A percentile compares a stretch with the other conserved stretches of the same genome.
Evolutionary conservation across 164 flowering plant species (phyloP).

Genomic region (Kalanchoe fedtschenkoi): DNA sequence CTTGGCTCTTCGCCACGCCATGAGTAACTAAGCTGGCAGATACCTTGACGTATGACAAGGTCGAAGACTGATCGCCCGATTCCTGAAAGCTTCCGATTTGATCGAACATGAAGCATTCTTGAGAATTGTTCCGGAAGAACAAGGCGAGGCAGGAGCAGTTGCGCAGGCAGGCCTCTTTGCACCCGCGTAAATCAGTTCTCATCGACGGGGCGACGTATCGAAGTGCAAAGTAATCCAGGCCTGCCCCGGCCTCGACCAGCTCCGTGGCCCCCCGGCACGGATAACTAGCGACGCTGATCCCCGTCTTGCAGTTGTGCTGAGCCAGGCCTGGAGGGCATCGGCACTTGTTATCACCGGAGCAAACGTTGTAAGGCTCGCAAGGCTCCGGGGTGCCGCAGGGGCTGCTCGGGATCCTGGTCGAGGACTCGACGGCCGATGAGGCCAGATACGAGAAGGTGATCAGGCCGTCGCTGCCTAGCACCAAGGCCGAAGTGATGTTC

Average conservation of each 20-base stretch:
- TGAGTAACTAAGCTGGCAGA: slow-evolving; percentile 6
- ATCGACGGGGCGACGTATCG: slow-evolving; percentile 23
- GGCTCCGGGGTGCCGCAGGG: slow-evolving; percentile 37
- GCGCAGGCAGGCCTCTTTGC: slow-evolving; percentile 30
- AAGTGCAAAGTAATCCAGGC: slow-evolving; percentile 39
- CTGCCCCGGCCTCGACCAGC: slow-evolving; percentile 31
- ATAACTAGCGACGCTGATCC: slow-evolving; percentile 21
- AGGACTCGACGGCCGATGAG: slow-evolving; percentile 10
- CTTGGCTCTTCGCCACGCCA: slow-evolving; percentile 16
- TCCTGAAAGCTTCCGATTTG: slow-evolving; percentile 33
- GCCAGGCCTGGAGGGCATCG: slow-evolving; percentile 29
- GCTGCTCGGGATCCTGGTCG: slow-evolving; percentile 29
- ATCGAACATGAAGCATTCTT: slow-evolving; percentile 45
- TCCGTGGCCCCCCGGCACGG: slow-evolving; percentile 22
- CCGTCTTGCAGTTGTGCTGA: slow-evolving; percentile 24
- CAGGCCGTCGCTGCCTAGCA: slow-evolving; percentile 39
- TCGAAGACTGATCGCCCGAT: slow-evolving; percentile 15
- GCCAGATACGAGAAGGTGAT: slow-evolving; percentile 30
- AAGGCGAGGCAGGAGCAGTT: slow-evolving; percentile 55
- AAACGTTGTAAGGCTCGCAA: slow-evolving; percentile 34
- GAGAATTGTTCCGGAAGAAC: slow-evolving; percentile 38
- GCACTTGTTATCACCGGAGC: slow-evolving; percentile 33
- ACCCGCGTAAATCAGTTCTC: slow-evolving; percentile 29
- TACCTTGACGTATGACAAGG: slow-evolving; percentile 31
- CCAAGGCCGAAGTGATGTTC: slow-evolving; percentile 44